phyloP scores from a whole-genome alignment of 345 rosid genomes.

The Eucalyptus leucophloia region DNA sequence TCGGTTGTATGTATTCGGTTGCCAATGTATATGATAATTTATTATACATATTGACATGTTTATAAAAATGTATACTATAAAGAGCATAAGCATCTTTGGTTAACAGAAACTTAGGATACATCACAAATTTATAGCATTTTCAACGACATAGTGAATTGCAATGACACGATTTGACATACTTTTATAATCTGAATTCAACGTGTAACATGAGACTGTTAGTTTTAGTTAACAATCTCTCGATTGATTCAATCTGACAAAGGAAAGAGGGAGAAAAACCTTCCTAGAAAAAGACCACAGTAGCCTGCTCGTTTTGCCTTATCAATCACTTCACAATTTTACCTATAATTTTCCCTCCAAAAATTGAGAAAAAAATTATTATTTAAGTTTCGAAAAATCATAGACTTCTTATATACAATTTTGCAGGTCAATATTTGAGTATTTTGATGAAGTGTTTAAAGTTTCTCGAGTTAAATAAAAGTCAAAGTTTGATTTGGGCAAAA shows the following conservation, averaged over 20 bases:
- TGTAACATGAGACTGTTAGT: background rate
- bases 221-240: background rate
- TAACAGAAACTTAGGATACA: background rate
- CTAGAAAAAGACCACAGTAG: background rate
- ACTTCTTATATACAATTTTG: background rate
- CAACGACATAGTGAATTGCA: background rate
- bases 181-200: background rate
- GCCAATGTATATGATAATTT: background rate
- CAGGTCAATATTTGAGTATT: background rate
- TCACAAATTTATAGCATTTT: background rate
- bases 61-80: background rate
- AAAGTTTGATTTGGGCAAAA: background rate
- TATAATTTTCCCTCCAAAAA: background rate
- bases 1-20: background rate
- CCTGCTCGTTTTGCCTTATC: background rate
- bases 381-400: background rate
- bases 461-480: background rate
- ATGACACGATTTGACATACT: background rate
- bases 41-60: background rate
- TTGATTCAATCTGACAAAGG: background rate
- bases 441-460: background rate
- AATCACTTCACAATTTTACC: background rate
- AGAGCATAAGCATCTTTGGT: background rate
- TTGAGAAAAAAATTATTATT: background rate
- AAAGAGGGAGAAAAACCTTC: background rate